phyloP scores from a whole-genome alignment of 148 eudicot species.

The Suaeda aralocaspica region DNA sequence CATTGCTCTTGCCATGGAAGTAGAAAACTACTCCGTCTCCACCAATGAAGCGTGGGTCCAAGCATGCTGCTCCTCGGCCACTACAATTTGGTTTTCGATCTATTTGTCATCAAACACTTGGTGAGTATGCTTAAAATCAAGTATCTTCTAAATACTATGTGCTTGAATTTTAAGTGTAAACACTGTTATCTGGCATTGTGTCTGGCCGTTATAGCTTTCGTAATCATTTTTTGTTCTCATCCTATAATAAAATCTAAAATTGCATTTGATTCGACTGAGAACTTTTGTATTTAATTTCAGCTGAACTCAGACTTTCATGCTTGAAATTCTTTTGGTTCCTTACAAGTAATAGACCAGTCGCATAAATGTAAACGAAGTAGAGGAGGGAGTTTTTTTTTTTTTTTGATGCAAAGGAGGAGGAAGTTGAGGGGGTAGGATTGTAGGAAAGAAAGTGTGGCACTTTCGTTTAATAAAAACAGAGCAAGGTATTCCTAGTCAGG shows the following conservation, averaged over 20 bases:
- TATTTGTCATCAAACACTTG: slow-evolving; percentile 13
- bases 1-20: slow-evolving; percentile 66
- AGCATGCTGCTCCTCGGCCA: slow-evolving; percentile 65
- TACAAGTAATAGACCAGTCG: not conserved
- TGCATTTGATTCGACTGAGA: not conserved
- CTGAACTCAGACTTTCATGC: not conserved
- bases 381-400: too few species aligned
- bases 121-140: not conserved
- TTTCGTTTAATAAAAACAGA: too few species aligned
- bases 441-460: too few species aligned
- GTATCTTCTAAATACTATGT: not conserved
- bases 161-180: too few species aligned
- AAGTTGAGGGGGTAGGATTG: too few species aligned
- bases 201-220: not conserved
- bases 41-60: slow-evolving; percentile 75
- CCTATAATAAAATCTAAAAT: not conserved
- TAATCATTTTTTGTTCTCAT: not conserved
- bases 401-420: too few species aligned
- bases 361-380: not conserved
- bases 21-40: slow-evolving; percentile 70
- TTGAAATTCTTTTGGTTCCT: not conserved
- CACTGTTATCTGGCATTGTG: not conserved
- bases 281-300: not conserved
- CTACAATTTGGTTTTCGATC: slow-evolving; percentile 57
- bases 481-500: too few species aligned